Base-by-base conservation (phyloP, 1,284 basidiomycete genomes). In the Austroboletus olivaceoglutinosus region DNA sequence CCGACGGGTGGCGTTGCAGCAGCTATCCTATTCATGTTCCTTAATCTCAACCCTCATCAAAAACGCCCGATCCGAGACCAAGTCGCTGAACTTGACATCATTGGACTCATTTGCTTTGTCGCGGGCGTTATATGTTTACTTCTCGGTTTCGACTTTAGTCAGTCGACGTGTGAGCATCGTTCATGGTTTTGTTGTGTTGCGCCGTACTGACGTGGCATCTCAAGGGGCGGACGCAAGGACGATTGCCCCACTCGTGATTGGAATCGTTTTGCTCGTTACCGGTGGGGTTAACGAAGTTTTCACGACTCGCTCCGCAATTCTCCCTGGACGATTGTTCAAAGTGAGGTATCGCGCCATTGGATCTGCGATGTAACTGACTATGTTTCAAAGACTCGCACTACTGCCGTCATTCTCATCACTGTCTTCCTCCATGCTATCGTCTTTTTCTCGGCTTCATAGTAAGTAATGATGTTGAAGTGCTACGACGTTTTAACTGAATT, bases 141-240 rank as follows among this genome's bases (percentile, higher is more conserved):
- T 16, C 73, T 96, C 12, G 93, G 93, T 0, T 93, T 97, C 68
- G 87, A 87, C 67, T 82, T 78, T 55, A 82, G 87, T 58, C 83
- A 90, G 65, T 80, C 74, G 0, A 73, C 70, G 52, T 90, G 87
- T 86, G 56, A 61, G 81, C 66, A 19, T 53, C 10, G 2, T 7
- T 30, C 45, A 29, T 25, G 8, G 22, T 10, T n/a, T 7, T 34
- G 5, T n/a, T 21, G 2, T n/a, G 8, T 29, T 3, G 12, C 3
- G 23, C 18, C n/a, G 6, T 43, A 50, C 39, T 11, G 9, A 25
- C 15, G 9, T 7, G 22, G 15, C 22, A 10, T 31, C 50, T 34
- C 22, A 34, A 74, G 73, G 73, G 67, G 59, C 56, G 27, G 57
- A 63, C 30, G 67, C 82, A 4, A 65, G 82, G 53, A 88, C 91